Conservation (phyloP, 257 asterid genomes). For the Primulina eburnea region DNA sequence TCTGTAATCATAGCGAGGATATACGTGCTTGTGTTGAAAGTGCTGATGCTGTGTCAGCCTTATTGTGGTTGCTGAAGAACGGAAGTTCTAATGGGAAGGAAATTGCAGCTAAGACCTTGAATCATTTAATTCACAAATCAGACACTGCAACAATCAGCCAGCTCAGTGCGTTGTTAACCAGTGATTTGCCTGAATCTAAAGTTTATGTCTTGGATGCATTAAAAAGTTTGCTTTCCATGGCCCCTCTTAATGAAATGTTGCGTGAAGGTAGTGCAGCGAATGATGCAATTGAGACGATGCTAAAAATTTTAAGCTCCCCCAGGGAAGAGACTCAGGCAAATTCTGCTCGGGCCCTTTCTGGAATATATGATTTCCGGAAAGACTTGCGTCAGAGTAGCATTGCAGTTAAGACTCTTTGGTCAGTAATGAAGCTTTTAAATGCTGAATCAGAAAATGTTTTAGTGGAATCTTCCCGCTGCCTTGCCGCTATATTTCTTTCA, state of each 20-base stretch:
- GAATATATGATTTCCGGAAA: slow-evolving; percentile 74
- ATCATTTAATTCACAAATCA: slow-evolving; percentile 96
- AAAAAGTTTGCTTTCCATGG: slow-evolving; percentile 88
- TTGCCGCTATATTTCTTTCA: slow-evolving; percentile 88
- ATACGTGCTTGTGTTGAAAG: slow-evolving; percentile 99
- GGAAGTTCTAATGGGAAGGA: slow-evolving; percentile 95
- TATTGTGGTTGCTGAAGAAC: slow-evolving; percentile 92
- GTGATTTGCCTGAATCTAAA: slow-evolving; percentile 97
- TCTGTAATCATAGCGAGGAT: slow-evolving; percentile 98
- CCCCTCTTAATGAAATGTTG: slow-evolving; percentile 68
- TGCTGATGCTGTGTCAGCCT: slow-evolving; percentile 99
- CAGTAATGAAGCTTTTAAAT: slow-evolving; percentile 64
- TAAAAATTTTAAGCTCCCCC: slow-evolving; percentile 70
- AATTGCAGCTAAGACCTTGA: slow-evolving; percentile 94
- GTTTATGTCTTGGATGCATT: slow-evolving; percentile 86
- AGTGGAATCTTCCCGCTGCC: slow-evolving; percentile 76
- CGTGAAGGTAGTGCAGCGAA: slow-evolving; percentile 98
- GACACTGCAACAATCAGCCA: slow-evolving; percentile 98
- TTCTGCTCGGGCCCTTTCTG: slow-evolving; percentile 87
- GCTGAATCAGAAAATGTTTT: slow-evolving; percentile 66
- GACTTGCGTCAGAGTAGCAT: slow-evolving; percentile 86
- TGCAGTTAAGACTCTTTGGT: slow-evolving; percentile 65
- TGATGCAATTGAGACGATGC: slow-evolving; percentile 95
- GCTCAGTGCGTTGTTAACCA: slow-evolving; percentile 85
- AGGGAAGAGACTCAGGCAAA: slow-evolving; percentile 93